Evolutionary conservation across 495 filamentous ascomycete species (phyloP).

Genomic region (Neurospora cerealis): DNA sequence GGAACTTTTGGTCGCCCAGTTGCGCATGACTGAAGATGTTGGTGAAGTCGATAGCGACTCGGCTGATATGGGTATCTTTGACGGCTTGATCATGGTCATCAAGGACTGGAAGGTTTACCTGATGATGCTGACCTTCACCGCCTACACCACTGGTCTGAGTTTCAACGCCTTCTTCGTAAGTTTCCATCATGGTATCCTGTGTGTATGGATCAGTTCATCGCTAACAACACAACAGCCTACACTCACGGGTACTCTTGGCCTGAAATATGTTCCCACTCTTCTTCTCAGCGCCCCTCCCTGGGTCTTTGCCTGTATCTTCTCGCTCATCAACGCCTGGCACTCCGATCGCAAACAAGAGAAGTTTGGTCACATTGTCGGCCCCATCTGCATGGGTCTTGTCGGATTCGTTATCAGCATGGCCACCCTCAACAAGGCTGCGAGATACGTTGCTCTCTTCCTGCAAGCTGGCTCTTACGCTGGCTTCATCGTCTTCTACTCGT

Average conservation of each 20-base stretch:
- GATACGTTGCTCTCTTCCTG: conserved; percentile 72
- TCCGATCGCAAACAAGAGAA: conserved; percentile 62
- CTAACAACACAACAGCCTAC: conserved; percentile 65
- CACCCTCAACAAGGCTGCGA: conserved; percentile 51
- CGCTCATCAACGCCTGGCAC: conserved; percentile 64
- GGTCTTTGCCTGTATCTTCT: conserved; percentile 56
- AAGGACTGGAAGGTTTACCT: conserved; percentile 59
- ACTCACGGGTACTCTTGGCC: conserved; percentile 64
- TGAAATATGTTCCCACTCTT: conserved; percentile 55
- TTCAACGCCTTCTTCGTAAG: conserved; percentile 43
- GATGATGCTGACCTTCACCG: conserved; percentile 32
- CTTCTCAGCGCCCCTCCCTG: conserved; percentile 69
- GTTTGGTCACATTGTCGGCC: conserved; percentile 62
- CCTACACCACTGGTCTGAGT: conserved; percentile 26
- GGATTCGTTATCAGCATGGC: conserved; percentile 66
- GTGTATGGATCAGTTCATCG: conserved; percentile 23
- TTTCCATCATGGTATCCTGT: conserved; percentile 42
- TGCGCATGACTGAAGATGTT: conserved; percentile 65
- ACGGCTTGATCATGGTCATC: conserved; percentile 61
- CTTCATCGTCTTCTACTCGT: conserved; percentile 64
- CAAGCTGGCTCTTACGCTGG: conserved; percentile 49
- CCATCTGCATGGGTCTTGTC: conserved; percentile 54
- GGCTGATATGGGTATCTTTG: conserved; percentile 46
- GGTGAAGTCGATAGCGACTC: conserved; percentile 59
- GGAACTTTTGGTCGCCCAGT: conserved; percentile 54